Conservation (phyloP, 805 yeast species). For the Candida nonsorbophila region DNA sequence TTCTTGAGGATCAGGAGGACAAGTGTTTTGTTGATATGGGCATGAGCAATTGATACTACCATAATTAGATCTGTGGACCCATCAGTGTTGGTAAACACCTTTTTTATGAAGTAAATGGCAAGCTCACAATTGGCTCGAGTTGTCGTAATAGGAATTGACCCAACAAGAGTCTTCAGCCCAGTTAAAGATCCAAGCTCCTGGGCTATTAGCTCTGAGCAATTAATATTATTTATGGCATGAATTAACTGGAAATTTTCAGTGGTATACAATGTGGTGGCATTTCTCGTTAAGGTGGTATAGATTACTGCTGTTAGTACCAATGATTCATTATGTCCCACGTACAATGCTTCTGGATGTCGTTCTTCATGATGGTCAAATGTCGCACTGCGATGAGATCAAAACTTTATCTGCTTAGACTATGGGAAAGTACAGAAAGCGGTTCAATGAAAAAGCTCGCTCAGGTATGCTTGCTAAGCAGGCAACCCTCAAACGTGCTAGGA, state of each 20-base stretch:
- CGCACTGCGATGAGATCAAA: background rate
- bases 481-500: constrained; percentile 59
- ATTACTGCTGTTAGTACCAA: constrained; percentile 29
- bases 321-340: constrained; percentile 8
- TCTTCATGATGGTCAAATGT: constrained; percentile 10
- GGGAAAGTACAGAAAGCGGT: constrained; percentile 80
- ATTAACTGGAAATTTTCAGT: constrained; percentile 45
- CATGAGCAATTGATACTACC: constrained; percentile 43
- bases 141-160: constrained; percentile 27
- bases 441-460: constrained; percentile 79
- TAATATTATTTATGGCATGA: constrained; percentile 37
- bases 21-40: constrained; percentile 39
- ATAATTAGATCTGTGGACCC: constrained; percentile 49
- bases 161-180: constrained; percentile 38
- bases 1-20: constrained; percentile 45
- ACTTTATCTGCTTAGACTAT: constrained; percentile 25
- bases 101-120: constrained; percentile 46
- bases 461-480: constrained; percentile 81
- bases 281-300: constrained; percentile 44
- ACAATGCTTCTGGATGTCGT: constrained; percentile 18
- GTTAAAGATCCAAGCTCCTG: constrained; percentile 52
- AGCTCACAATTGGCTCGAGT: constrained; percentile 23
- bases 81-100: constrained; percentile 30
- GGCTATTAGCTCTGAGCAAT: constrained; percentile 49
- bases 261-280: constrained; percentile 57